phyloP scores from a whole-genome alignment of 257 asterid genomes.

The Paulownia fortunei region DNA sequence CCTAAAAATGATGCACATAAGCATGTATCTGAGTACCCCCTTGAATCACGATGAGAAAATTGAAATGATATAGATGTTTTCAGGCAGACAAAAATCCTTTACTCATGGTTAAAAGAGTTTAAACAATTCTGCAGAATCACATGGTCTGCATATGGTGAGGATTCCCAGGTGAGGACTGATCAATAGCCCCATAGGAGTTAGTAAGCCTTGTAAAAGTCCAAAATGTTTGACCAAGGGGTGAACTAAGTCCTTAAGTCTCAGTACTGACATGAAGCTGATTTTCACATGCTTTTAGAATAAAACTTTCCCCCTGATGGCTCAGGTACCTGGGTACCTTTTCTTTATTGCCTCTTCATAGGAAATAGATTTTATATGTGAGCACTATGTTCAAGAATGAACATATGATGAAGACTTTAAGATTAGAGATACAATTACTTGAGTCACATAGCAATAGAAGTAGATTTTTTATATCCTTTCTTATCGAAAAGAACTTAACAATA shows the following conservation, averaged over 20 bases:
- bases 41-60: neutral
- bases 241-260: slow-evolving; percentile 4
- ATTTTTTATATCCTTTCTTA: neutral
- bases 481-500: neutral
- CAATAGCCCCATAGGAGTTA: neutral
- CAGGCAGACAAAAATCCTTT: neutral
- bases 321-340: neutral
- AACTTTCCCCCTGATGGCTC: neutral
- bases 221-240: neutral
- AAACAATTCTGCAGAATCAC: neutral
- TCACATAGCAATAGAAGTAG: neutral
- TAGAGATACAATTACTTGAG: neutral
- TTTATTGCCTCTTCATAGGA: neutral
- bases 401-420: slow-evolving; percentile 1
- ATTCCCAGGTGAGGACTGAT: neutral
- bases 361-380: neutral
- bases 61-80: neutral
- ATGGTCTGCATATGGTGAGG: neutral
- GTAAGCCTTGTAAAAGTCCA: neutral
- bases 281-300: neutral
- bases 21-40: neutral
- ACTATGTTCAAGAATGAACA: neutral
- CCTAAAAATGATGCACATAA: neutral
- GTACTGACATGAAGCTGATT: slow-evolving; percentile 2
- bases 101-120: neutral